A percentile compares a stretch with the other conserved stretches of the same genome.
Conservation (phyloP, 495 filamentous ascomycete genomes). For the Penicillium salamii region DNA sequence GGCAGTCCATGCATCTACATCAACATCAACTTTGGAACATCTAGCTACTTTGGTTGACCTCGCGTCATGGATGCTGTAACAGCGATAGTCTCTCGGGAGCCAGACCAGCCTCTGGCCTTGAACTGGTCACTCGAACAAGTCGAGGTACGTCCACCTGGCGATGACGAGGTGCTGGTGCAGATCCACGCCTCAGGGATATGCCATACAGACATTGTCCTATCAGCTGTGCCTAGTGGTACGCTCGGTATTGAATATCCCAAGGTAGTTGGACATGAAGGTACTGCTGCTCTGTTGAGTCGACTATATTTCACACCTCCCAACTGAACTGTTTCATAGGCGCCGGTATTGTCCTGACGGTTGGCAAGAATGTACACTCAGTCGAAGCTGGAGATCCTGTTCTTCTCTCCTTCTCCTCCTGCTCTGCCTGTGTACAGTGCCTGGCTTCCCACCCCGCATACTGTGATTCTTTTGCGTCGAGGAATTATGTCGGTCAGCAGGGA, state of each 20-base stretch:
- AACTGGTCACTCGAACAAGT: constrained; percentile 29
- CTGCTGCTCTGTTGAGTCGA: background rate
- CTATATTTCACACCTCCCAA: too few relatives aligned
- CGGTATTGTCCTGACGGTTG: constrained; percentile 38
- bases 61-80: background rate
- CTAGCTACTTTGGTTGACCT: too few relatives aligned
- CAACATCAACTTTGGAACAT: too few relatives aligned
- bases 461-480: constrained; percentile 26
- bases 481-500: constrained; percentile 28
- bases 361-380: constrained; percentile 36
- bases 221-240: constrained; percentile 2
- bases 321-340: constrained; percentile 25
- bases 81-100: constrained; percentile 22
- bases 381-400: constrained; percentile 44
- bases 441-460: constrained; percentile 26
- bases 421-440: constrained; percentile 25
- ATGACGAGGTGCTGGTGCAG: constrained; percentile 37
- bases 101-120: background rate
- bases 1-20: too few relatives aligned
- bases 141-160: constrained; percentile 21
- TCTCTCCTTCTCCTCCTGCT: constrained; percentile 40
- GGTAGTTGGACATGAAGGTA: constrained; percentile 28
- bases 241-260: constrained; percentile 20
- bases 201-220: constrained; percentile 36
- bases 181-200: constrained; percentile 41